phyloP scores from a whole-genome alignment of 2,329 filamentous ascomycete species.

The Neopestalotiopsis sp. region DNA sequence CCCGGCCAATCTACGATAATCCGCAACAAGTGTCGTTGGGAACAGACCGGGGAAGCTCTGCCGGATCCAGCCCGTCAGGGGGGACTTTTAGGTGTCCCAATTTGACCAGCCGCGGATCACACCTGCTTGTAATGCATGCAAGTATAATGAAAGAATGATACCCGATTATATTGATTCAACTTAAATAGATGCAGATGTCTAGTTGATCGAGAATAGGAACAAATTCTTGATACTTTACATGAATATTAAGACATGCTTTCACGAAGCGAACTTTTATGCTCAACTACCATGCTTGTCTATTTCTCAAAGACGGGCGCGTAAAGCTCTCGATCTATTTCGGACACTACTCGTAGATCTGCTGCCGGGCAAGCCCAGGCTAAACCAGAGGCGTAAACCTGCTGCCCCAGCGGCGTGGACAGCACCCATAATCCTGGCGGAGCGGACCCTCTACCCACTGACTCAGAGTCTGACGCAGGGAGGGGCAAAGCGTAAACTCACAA shows the following conservation, averaged over 20 bases:
- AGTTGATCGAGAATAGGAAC: too few relatives aligned
- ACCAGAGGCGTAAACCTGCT: too few relatives aligned
- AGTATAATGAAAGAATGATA: too few relatives aligned
- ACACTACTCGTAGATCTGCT: not conserved
- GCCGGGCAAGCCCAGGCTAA: too few relatives aligned
- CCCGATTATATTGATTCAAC: too few relatives aligned
- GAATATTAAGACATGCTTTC: too few relatives aligned
- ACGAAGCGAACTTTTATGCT: too few relatives aligned
- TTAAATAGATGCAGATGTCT: too few relatives aligned
- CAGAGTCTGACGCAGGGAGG: not conserved
- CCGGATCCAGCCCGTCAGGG: not conserved
- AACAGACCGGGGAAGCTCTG: not conserved
- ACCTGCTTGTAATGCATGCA: too few relatives aligned
- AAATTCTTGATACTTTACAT: too few relatives aligned
- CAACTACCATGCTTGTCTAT: too few relatives aligned
- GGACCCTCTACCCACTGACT: not conserved
- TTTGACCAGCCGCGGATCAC: not conserved
- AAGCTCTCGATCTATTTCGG: not conserved
- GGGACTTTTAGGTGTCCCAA: not conserved
- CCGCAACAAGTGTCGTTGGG: not conserved
- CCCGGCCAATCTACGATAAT: not conserved
- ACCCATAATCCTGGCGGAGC: not conserved
- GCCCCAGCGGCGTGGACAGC: not conserved
- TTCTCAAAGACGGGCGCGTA: too few relatives aligned
- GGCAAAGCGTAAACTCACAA: not conserved